These are phyloP conservation scores for Tephrocybe sp. DNA, from an alignment of 768 basidiomycete genomes.

Conservation along the genomic window DNA sequence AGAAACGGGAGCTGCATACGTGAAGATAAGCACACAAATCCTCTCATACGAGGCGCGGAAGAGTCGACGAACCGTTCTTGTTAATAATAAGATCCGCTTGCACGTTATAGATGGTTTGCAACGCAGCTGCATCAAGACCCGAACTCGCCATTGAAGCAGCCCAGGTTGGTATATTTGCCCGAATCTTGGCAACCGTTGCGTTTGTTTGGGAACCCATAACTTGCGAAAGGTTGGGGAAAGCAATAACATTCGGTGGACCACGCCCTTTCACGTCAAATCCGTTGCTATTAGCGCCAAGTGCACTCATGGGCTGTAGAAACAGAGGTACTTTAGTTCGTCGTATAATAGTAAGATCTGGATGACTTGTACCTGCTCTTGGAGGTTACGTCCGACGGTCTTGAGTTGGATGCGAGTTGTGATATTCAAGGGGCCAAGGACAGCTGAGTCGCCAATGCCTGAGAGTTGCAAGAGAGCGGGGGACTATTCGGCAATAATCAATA, in stretches of 20 bases:
- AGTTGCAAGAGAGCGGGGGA: conserved; percentile 49
- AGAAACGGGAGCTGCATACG: conserved; percentile 37
- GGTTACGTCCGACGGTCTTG: conserved; percentile 51
- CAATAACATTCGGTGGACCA: conserved; percentile 49
- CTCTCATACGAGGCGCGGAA: not conserved
- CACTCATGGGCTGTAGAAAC: conserved; percentile 36
- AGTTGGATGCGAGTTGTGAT: conserved; percentile 46
- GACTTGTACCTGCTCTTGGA: conserved; percentile 48
- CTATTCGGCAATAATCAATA: conserved; percentile 15
- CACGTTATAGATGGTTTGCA: conserved; percentile 40
- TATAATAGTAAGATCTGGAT: not conserved
- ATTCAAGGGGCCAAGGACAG: conserved; percentile 41
- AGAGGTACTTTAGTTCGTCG: too few relatives aligned
- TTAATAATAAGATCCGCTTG: conserved; percentile 49
- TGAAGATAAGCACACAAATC: not conserved
- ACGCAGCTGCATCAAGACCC: conserved; percentile 37
- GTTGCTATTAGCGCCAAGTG: conserved; percentile 38
- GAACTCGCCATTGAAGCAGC: conserved; percentile 40
- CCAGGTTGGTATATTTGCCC: conserved; percentile 36
- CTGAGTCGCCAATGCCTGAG: conserved; percentile 55
- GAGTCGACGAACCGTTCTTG: conserved; percentile 31
- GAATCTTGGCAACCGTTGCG: conserved; percentile 34
- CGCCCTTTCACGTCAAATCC: conserved; percentile 38
- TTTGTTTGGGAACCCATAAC: conserved; percentile 36
- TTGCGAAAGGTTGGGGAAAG: conserved; percentile 49